Base-by-base conservation (phyloP, 2,329 filamentous ascomycete genomes). In the Fusarium staphyleae region DNA sequence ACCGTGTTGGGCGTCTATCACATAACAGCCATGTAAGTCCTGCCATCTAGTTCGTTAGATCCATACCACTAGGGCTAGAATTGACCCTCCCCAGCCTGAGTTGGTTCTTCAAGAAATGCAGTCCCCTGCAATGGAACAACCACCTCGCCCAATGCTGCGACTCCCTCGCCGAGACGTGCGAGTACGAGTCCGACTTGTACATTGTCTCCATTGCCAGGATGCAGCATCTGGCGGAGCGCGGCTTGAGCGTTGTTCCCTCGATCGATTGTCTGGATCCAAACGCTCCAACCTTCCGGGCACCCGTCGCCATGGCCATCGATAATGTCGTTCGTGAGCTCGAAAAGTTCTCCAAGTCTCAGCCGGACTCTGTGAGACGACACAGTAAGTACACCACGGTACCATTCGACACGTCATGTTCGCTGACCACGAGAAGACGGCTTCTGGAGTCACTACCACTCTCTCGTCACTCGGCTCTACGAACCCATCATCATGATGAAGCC, bases 1-100 rank as follows among this genome's bases (percentile, higher is more conserved):
- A 70, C 76, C 0, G 63, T 75, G 3, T 55, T 79, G 1, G 77
- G 75, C 0, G 69, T 71, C 42, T 79, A 74, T 33, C 77, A 77
- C 18, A 42, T 75, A 2, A 68, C 70, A 5, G 72, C 70, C 0
- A 39, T 75, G 72, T 73, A 61, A 30, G 69, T 18, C 15, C 2
- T 5, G 3, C 19, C 4, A 6, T 3, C 5, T 2, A 10, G 3
- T 5, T 4, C 14, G 11, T 12, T 30, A 7, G 7, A 30, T 11
- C n/a, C 14, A 9, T 24, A 8, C 9, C 5, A 8, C n/a, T 5
- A 2, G 1, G 2, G 3, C 11, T 4, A 2, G 13, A 30, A 13
- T 48, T 60, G 0, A 61, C 24, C 12, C 3, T 0, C 2, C 1
- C 3, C 4, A 61, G 57, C 11, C 37, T 61, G 3, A 48, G 22